phyloP scores from a whole-genome alignment of 345 rosid genomes.

The Anastatica hierochuntica region DNA sequence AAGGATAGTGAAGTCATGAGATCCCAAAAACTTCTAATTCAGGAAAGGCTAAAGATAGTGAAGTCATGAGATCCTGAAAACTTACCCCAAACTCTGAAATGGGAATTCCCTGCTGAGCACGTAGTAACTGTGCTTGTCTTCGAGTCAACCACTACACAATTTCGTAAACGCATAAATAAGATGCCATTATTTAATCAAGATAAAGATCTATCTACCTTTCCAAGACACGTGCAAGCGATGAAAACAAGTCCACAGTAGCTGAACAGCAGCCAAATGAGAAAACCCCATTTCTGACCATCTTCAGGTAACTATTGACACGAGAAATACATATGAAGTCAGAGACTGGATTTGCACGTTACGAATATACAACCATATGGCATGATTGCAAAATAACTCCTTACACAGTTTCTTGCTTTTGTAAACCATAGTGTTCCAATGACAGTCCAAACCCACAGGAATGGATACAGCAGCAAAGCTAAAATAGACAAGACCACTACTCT shows the following conservation, averaged over 20 bases:
- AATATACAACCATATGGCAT: not conserved
- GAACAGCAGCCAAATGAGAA: constrained; percentile 89
- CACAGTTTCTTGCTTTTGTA: constrained; percentile 62
- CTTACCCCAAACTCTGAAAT: constrained; percentile 90
- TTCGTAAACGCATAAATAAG: not conserved
- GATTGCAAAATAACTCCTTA: constrained; percentile 32
- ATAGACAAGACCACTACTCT: constrained; percentile 73
- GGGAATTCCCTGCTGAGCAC: constrained; percentile 96
- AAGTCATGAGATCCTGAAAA: constrained; percentile 19
- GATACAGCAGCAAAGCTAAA: constrained; percentile 67
- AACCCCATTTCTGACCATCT: constrained; percentile 96
- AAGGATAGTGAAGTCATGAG: constrained; percentile 1
- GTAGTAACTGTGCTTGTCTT: constrained; percentile 70
- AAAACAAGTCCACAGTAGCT: constrained; percentile 91
- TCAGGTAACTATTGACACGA: constrained; percentile 65
- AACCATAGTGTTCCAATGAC: constrained; percentile 88
- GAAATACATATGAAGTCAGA: too few species aligned
- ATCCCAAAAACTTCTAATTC: too few species aligned
- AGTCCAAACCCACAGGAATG: constrained; percentile 97
- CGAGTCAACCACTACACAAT: constrained; percentile 74
- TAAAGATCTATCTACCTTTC: constrained; percentile 49
- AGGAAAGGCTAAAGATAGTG: too few species aligned
- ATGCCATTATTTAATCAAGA: not conserved
- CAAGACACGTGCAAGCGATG: constrained; percentile 65
- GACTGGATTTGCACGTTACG: too few species aligned